These are phyloP conservation scores for Phoenix dactylifera DNA, from an alignment of 176 grass and related monocot species.

Conservation along the genomic window DNA sequence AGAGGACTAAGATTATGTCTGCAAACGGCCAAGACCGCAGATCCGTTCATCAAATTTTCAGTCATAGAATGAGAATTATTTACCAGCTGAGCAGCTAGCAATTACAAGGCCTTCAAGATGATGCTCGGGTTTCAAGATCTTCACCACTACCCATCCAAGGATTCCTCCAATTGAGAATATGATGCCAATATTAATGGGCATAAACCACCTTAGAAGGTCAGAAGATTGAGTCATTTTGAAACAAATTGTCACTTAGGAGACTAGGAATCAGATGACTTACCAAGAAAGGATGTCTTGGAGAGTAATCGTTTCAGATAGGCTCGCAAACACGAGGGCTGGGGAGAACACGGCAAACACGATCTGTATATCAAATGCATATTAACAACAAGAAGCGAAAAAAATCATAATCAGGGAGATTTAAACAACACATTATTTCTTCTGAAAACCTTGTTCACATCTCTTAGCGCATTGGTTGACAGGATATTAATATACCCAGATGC, in stretches of 20 bases:
- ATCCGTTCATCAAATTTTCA: no score
- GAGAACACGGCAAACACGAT: slow-evolving; percentile 20
- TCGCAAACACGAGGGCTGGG: slow-evolving; percentile 42
- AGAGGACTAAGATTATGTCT: no score
- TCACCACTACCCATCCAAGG: slow-evolving; percentile 35
- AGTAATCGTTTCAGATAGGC: slow-evolving; percentile 47
- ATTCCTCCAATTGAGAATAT: slow-evolving; percentile 29
- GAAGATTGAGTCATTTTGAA: not conserved
- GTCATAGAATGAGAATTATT: not conserved
- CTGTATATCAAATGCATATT: no score
- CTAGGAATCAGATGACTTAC: slow-evolving; percentile 6
- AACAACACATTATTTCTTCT: no score
- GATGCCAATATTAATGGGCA: slow-evolving; percentile 52
- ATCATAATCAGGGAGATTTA: no score
- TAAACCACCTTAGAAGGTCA: slow-evolving; percentile 43
- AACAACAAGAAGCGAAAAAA: no score
- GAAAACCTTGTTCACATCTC: slow-evolving; percentile 45
- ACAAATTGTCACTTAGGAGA: no score
- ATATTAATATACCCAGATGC: slow-evolving; percentile 22
- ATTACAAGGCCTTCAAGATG: slow-evolving; percentile 39
- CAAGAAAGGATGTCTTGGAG: slow-evolving; percentile 55
- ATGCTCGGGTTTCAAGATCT: slow-evolving; percentile 22
- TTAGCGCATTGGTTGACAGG: slow-evolving; percentile 25
- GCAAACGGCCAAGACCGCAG: no score
- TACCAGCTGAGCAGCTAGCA: slow-evolving; percentile 49